Conservation (phyloP, 2,329 filamentous ascomycete genomes). For the Fusarium sp. region DNA sequence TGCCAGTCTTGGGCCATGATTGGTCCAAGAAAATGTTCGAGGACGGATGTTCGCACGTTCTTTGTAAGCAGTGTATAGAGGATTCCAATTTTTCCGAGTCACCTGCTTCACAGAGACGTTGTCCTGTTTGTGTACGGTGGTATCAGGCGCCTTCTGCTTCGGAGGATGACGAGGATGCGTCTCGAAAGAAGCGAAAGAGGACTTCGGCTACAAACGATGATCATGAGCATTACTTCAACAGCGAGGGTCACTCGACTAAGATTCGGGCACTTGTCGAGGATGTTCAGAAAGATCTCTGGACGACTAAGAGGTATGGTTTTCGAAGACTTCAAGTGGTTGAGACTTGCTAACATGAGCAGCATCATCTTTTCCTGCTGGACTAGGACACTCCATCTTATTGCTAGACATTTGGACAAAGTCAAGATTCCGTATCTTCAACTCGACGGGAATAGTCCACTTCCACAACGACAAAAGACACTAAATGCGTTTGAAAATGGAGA, state of each 20-base stretch:
- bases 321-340: rapidly evolving
- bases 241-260: neutral
- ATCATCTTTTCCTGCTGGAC: slow-evolving; percentile 62
- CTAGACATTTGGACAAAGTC: slow-evolving; percentile 43
- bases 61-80: neutral
- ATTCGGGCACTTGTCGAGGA: neutral
- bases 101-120: rapidly evolving
- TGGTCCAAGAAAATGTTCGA: slow-evolving; percentile 1
- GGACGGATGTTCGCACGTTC: neutral
- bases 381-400: slow-evolving; percentile 53
- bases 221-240: slow-evolving; percentile 1
- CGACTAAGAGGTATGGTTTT: neutral
- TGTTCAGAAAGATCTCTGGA: slow-evolving; percentile 3
- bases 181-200: neutral
- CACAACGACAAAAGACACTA: slow-evolving; percentile 52
- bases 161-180: rapidly evolving
- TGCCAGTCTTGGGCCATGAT: neutral
- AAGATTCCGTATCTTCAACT: slow-evolving; percentile 52
- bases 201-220: rapidly evolving
- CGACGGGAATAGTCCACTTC: slow-evolving; percentile 56
- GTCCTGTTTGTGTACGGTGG: slow-evolving; percentile 10
- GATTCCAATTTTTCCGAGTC: neutral
- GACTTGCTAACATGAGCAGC: slow-evolving; percentile 34
- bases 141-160: neutral
- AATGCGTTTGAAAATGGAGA: slow-evolving; percentile 50